These are phyloP conservation scores for Pleomassaria siparia DNA, from an alignment of 2,329 filamentous ascomycete genomes.

Conservation along the genomic window DNA sequence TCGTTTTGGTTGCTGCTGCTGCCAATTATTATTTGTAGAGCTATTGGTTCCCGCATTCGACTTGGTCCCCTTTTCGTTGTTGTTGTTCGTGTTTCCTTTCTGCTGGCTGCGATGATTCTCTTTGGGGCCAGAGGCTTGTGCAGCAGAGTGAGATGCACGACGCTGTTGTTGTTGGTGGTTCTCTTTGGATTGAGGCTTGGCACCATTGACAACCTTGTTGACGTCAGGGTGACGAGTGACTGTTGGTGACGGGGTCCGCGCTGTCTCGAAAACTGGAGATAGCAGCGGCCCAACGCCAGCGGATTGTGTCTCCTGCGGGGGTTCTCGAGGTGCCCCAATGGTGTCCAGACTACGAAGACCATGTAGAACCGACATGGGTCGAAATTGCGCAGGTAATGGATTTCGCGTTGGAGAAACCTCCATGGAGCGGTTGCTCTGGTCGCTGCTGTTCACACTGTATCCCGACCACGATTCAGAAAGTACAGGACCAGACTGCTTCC, in stretches of 20 bases:
- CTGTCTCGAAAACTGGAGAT: conserved; percentile 72
- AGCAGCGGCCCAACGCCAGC: conserved; percentile 51
- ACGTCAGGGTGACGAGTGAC: conserved; percentile 48
- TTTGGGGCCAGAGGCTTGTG: conserved; percentile 19
- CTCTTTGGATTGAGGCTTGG: conserved; percentile 31
- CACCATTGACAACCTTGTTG: conserved; percentile 31
- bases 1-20: conserved; percentile 22
- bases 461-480: conserved; percentile 32
- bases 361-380: conserved; percentile 28
- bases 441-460: conserved; percentile 26
- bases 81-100: conserved; percentile 20
- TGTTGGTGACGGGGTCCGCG: conserved; percentile 68
- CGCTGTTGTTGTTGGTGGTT: conserved; percentile 27
- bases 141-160: conserved; percentile 29
- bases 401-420: conserved; percentile 34
- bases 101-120: conserved; percentile 26
- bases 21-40: conserved; percentile 18
- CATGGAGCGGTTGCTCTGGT: conserved; percentile 21
- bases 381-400: conserved; percentile 35
- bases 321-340: conserved; percentile 48
- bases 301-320: conserved; percentile 40
- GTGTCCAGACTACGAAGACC: conserved; percentile 37
- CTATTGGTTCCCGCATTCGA: conserved; percentile 14
- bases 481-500: conserved; percentile 28
- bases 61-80: conserved; percentile 29